Evolutionary conservation across 2,329 filamentous ascomycete genomes (phyloP).

Genomic region (Ophiostoma ulmi): DNA sequence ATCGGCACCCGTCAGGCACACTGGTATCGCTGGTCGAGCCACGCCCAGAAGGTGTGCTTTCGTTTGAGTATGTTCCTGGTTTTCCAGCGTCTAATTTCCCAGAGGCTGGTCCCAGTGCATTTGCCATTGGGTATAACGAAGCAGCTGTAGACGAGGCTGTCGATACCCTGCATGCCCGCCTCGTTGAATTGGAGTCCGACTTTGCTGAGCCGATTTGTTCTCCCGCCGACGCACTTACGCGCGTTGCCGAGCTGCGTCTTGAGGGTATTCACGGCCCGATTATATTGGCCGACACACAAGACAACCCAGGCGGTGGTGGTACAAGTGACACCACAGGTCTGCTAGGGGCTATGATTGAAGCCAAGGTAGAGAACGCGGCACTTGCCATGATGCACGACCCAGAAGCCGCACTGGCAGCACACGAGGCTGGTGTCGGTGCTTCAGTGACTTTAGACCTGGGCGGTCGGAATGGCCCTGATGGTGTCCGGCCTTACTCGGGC

Average conservation of each 20-base stretch:
- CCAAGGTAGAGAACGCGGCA: background rate
- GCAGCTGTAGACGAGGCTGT: background rate
- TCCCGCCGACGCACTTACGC: background rate
- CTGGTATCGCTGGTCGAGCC: background rate
- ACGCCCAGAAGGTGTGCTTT: background rate
- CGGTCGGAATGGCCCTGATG: background rate
- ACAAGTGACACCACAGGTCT: background rate
- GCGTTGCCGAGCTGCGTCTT: background rate
- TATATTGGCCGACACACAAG: constrained; percentile 3
- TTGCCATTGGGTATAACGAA: background rate
- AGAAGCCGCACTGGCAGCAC: constrained; percentile 1
- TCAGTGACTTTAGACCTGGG: background rate
- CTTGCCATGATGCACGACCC: background rate
- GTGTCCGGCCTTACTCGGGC: background rate
- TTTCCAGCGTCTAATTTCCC: background rate
- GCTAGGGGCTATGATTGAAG: background rate
- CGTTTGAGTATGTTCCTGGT: background rate
- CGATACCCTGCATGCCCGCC: background rate
- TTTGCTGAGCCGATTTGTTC: constrained; percentile 4
- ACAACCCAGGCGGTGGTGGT: constrained; percentile 1
- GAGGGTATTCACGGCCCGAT: background rate
- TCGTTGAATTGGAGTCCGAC: background rate
- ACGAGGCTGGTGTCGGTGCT: background rate
- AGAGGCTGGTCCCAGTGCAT: background rate
- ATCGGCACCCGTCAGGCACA: background rate